Percentiles rank a stretch among this genome's conserved stretches.
These are phyloP conservation scores for Phytophthora hybrid DNA, from an alignment of 352 stramenopile genomes.

Conservation along the genomic window DNA sequence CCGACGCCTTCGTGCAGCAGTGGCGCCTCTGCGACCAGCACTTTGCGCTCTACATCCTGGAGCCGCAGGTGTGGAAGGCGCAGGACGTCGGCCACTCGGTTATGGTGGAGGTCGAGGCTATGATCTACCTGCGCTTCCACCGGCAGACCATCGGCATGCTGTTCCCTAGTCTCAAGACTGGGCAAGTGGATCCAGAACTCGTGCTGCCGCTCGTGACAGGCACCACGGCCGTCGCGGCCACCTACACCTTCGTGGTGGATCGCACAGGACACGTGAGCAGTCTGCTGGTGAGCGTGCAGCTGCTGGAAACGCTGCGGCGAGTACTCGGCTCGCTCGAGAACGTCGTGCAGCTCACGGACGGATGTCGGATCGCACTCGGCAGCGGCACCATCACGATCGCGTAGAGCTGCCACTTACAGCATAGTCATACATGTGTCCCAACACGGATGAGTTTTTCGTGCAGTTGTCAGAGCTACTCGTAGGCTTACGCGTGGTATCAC, in stretches of 20 bases:
- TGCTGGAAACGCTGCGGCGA: too few species aligned
- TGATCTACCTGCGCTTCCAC: slow-evolving; percentile 43
- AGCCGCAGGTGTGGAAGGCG: slow-evolving; percentile 36
- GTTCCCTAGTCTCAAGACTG: slow-evolving; percentile 42
- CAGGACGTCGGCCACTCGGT: slow-evolving; percentile 29
- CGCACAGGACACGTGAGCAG: slow-evolving; percentile 30
- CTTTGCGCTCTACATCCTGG: slow-evolving; percentile 25
- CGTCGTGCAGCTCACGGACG: too few species aligned
- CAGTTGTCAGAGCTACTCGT: neutral
- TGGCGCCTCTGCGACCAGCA: slow-evolving; percentile 24
- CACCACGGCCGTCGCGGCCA: slow-evolving; percentile 27
- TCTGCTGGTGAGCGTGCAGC: too few species aligned
- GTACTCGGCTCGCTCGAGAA: too few species aligned
- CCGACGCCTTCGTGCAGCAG: slow-evolving; percentile 27
- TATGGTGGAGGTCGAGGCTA: slow-evolving; percentile 40
- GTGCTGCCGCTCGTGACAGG: slow-evolving; percentile 30
- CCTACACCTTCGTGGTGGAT: slow-evolving; percentile 44
- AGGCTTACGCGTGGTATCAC: neutral
- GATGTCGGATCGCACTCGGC: too few species aligned
- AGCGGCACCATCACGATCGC: slow-evolving; percentile 34
- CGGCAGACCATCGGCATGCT: slow-evolving; percentile 32
- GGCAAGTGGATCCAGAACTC: slow-evolving; percentile 17
- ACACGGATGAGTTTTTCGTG: neutral
- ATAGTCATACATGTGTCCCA: neutral
- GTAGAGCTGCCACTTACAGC: slow-evolving; percentile 13